These are phyloP conservation scores for Stachybotrys chartarum DNA, from an alignment of 2,329 filamentous ascomycete species.

Conservation along the genomic window DNA sequence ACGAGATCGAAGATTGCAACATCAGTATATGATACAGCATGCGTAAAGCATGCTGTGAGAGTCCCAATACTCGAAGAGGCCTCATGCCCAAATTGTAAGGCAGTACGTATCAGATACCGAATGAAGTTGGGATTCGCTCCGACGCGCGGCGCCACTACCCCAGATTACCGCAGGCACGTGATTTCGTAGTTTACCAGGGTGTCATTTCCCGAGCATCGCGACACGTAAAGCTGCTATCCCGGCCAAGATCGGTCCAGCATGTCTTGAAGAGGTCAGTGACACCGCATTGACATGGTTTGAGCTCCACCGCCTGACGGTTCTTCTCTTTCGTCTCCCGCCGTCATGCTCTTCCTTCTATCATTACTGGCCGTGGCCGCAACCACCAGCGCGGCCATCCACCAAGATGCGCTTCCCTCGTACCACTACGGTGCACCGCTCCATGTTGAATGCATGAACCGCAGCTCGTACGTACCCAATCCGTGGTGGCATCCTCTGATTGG, in stretches of 20 bases:
- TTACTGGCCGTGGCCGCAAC: slow-evolving; percentile 6
- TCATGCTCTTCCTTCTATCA: slow-evolving; percentile 1
- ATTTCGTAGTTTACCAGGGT: background rate
- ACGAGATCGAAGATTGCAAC: too few relatives aligned
- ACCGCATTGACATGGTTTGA: background rate
- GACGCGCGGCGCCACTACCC: background rate
- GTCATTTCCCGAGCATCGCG: background rate
- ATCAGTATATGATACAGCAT: too few relatives aligned
- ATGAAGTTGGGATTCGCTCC: too few relatives aligned
- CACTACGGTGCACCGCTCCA: slow-evolving; percentile 60
- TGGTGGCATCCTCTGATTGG: background rate
- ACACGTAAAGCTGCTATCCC: background rate
- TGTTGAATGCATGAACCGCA: slow-evolving; percentile 69
- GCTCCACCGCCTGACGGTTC: background rate
- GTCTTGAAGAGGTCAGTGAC: background rate
- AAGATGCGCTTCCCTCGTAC: slow-evolving; percentile 50
- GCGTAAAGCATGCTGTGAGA: too few relatives aligned
- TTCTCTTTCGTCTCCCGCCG: background rate
- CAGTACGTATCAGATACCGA: too few relatives aligned
- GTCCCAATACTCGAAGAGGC: too few relatives aligned
- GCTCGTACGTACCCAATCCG: slow-evolving; percentile 47
- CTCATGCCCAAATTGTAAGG: too few relatives aligned
- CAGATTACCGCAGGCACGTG: background rate
- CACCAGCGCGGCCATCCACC: slow-evolving; percentile 21
- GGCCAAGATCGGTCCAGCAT: background rate